Base-by-base conservation (phyloP, 2,329 filamentous ascomycete genomes). In the Coniella vitis region DNA sequence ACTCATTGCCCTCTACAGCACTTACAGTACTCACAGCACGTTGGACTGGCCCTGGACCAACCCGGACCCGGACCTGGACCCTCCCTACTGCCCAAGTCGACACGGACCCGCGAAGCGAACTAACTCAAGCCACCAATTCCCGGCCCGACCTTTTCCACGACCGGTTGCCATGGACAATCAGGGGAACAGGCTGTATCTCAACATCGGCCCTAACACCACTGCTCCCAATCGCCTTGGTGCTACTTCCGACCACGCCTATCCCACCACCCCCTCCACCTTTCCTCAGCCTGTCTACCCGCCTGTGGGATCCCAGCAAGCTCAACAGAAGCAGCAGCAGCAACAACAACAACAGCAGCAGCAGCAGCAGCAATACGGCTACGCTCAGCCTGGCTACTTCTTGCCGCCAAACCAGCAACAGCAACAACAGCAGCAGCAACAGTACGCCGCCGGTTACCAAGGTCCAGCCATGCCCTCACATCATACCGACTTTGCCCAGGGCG, bases 181-280 rank as follows among this genome's bases (percentile, higher is more conserved):
- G 67, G 82, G 82, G 61, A 79, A 79, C 56, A 76, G 79, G 51
- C 74, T 86, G 48, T 76, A 79, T 62, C 75, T 87, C 62, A 85
- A 85, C 67, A 79, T 83, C 58, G 76, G 73, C 63, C 83, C 77
- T 77, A 64, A 81, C 63, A 83, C 78, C 67, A 78, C 77, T 64
- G 82, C 80, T n/a, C n/a, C n/a, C 66, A 79, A 83, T 59, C 80
- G 81, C 60, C 76, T 81, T 51, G 72, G 74, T 53, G 68, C 79
- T 48, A 61, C 67, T 60, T 76, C 74, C 65, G 84, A 85, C 65
- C 77, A 84, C 64, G 74, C 81, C 57, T 90, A 87, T 74, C 87
- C 86, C 58, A 90, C 91, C 46, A 96, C 91, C 9, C 91, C 91
- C 45, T 96, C 91, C 56, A 95, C 90, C 51, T 97, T 97, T 63